Base-by-base conservation (phyloP, 371 early-diverging fungal species). In the Fennellomyces sp. region DNA sequence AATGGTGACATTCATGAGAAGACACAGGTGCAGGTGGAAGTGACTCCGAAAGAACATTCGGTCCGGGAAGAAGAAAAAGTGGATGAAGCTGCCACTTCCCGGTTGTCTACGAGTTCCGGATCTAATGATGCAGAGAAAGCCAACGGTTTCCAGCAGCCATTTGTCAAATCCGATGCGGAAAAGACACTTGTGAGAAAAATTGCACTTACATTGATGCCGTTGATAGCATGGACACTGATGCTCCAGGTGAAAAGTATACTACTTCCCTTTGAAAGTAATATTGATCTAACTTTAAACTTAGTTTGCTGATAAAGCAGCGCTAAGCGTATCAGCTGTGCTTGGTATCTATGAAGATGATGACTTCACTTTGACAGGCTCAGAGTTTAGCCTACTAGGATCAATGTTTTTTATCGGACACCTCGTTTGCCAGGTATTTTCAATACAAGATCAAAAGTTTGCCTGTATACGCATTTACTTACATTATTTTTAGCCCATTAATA, bases 401-500 rank as follows among this genome's bases (percentile, higher is more conserved):
- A 26, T 61, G 12, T 58, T 66, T 28, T 61, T 58, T 17, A 23
- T 66, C 2, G 67, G 67, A 8, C 58, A 66, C 51, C 42, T 66
- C 0, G 39, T 42, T 12, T 58, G 29, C 15, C 61, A 61, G 52
- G 60, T 52, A 29, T 25, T 45, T 11, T 17, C n/a, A n/a, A n/a
- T n/a, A n/a, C n/a, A n/a, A n/a, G n/a, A n/a, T n/a, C n/a, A n/a
- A n/a, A n/a, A n/a, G n/a, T n/a, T n/a, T n/a, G n/a, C n/a, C n/a
- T n/a, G n/a, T n/a, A n/a, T n/a, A n/a, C n/a, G n/a, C n/a, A n/a
- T n/a, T n/a, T n/a, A n/a, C n/a, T n/a, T n/a, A n/a, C 13, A 8
- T 33, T 26, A 51, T 23, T 35, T 6, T 25, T 35, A 65, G 61
- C 25, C 67, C 21, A 68, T 70, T 6, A 74, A 68, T 42, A 74